phyloP scores from a whole-genome alignment of 768 basidiomycete species.

The Trametes coccinea region DNA sequence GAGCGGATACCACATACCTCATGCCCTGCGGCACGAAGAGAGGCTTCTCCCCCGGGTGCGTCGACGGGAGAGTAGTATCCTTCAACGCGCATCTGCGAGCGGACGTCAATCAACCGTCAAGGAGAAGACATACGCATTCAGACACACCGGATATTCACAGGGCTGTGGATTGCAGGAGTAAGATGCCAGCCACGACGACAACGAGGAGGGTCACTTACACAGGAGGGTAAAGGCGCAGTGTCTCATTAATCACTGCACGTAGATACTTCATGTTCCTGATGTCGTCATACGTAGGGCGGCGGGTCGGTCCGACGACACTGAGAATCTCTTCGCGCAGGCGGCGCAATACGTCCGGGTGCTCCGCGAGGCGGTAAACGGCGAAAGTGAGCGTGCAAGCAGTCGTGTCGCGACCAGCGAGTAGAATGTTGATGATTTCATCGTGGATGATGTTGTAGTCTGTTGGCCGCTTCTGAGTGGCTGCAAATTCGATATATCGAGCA shows the following conservation, averaged over 20 bases:
- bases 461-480: neutral
- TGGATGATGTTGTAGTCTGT: constrained; percentile 28
- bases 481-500: too few relatives aligned
- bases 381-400: constrained; percentile 53
- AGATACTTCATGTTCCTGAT: constrained; percentile 57
- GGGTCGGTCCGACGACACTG: constrained; percentile 42
- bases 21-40: constrained; percentile 14
- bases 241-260: constrained; percentile 25
- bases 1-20: neutral
- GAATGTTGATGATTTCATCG: constrained; percentile 33
- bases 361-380: constrained; percentile 53
- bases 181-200: neutral
- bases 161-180: constrained; percentile 15
- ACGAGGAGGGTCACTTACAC: constrained; percentile 1
- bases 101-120: neutral
- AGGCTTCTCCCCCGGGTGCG: constrained; percentile 14
- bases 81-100: constrained; percentile 21
- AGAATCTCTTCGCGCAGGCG: constrained; percentile 54
- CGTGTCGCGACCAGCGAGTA: constrained; percentile 33
- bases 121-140: too few relatives aligned
- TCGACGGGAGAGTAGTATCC: constrained; percentile 31
- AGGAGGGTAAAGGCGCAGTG: constrained; percentile 26
- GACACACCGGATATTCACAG: constrained; percentile 10
- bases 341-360: constrained; percentile 47
- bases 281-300: constrained; percentile 53